These are phyloP conservation scores for Dalbergia cultrata DNA, from an alignment of 306 rosid species.

Conservation along the genomic window DNA sequence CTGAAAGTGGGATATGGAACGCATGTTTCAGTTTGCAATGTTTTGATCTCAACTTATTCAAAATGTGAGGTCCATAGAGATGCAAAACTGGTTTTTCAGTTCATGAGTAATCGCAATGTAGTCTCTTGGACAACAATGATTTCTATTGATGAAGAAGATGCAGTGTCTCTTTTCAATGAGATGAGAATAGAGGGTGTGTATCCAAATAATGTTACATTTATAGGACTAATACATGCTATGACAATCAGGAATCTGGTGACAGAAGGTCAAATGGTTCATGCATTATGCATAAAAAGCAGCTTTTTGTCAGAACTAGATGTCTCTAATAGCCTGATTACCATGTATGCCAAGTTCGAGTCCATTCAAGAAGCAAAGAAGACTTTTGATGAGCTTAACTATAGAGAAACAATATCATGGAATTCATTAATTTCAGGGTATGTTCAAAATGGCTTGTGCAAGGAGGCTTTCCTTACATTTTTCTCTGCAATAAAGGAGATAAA, in stretches of 20 bases:
- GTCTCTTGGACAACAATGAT: conserved; percentile 90
- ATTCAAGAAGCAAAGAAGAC: conserved; percentile 71
- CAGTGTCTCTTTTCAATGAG: conserved; percentile 62
- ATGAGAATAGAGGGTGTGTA: conserved; percentile 77
- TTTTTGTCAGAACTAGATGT: conserved; percentile 63
- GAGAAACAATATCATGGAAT: conserved; percentile 87
- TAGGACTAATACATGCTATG: conserved; percentile 77
- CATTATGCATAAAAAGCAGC: conserved; percentile 64
- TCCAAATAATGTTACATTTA: conserved; percentile 85
- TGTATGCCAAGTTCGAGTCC: conserved; percentile 80
- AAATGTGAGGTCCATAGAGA: conserved; percentile 71
- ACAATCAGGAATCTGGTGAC: conserved; percentile 59
- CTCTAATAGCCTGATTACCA: conserved; percentile 83
- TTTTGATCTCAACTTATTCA: conserved; percentile 78
- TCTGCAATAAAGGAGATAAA: conserved; percentile 61
- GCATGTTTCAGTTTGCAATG: conserved; percentile 72
- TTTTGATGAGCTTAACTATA: conserved; percentile 72
- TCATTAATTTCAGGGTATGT: conserved; percentile 87
- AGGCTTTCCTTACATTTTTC: conserved; percentile 69
- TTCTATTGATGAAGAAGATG: conserved; percentile 72
- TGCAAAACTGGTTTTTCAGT: conserved; percentile 65
- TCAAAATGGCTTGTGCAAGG: conserved; percentile 68
- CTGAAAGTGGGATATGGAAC: conserved; percentile 67
- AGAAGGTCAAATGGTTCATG: conserved; percentile 76
- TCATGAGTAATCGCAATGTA: conserved; percentile 69